Base-by-base conservation (phyloP, 805 yeast genomes). In the Saccharomycopsis fibuligera region DNA sequence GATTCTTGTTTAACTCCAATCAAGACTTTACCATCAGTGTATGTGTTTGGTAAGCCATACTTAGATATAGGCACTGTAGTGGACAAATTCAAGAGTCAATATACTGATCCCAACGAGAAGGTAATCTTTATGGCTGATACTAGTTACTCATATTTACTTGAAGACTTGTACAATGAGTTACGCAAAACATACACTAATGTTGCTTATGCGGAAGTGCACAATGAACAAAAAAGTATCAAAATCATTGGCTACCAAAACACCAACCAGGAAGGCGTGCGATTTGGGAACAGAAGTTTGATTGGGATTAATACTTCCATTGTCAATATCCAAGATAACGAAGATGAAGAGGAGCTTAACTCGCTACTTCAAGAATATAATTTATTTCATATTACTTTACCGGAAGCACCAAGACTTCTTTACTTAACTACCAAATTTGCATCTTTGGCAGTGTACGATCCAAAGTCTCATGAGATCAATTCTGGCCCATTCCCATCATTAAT, bases 1-100 rank as follows among this genome's bases (percentile, higher is more conserved):
- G 95, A 88, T 61, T 91, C 98, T 0, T 93, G 99, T 64, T 65
- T 93, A 60, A 89, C 84, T 57, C 84, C 89, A 0, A 80, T 87
- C 4, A 79, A 77, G 40, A 77, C 78, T 39, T 61, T 87, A n/a
- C 80, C 85, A 0, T 86, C 89, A 0, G 78, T 82, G 0, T 91
- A 87, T 60, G 83, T 87, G 0, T 80, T 90, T 62, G 96, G 96
- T 1, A 73, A 68, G 51, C 86, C 90, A 2, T 63, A 62, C 8
- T 54, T 86, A 22, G 76, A 85, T 49, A 12, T 70, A 1, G 69
- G 65, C 0, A 35, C 43, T 0, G 57, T 80, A 0, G 57, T 70
- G 0, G 57, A 56, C 0, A 60, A 64, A 23, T 77, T 89, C 56
- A 61, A 61, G 25, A 60, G 60, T 2, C 61, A 67, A 3, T 79